Percentiles rank a stretch among this genome's conserved stretches.
phyloP scores from a whole-genome alignment of 2,329 filamentous ascomycete genomes.

The Thelonectria rubi region DNA sequence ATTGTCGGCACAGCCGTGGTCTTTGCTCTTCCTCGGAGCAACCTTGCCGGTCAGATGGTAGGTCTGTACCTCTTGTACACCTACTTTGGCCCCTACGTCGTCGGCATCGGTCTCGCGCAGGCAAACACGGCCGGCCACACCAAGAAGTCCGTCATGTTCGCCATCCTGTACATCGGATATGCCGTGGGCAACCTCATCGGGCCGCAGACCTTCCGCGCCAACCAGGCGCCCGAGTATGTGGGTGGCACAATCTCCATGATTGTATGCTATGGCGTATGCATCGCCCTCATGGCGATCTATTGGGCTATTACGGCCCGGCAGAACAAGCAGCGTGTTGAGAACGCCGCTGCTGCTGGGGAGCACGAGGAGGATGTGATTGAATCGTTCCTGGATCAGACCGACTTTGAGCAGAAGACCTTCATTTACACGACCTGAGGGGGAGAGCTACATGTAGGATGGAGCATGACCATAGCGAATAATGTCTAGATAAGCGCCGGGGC shows the following conservation, averaged over 20 bases:
- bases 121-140: slow-evolving; percentile 15
- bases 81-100: slow-evolving; percentile 43
- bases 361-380: no score
- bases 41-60: slow-evolving; percentile 48
- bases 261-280: not conserved
- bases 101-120: slow-evolving; percentile 1
- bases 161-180: slow-evolving; percentile 11
- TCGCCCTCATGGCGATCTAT: not conserved
- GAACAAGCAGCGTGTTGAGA: no score
- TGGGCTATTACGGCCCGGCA: not conserved
- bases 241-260: not conserved
- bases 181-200: slow-evolving; percentile 8
- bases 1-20: not conserved
- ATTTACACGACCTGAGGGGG: no score
- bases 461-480: no score
- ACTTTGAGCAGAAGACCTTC: no score
- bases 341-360: no score
- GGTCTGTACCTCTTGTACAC: slow-evolving; percentile 27
- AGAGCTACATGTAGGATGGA: no score
- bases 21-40: slow-evolving; percentile 24
- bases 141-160: slow-evolving; percentile 6
- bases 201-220: slow-evolving; percentile 4
- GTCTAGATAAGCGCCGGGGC: no score
- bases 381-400: no score
- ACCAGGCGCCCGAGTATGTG: slow-evolving; percentile 1